Conservation (phyloP, 768 basidiomycete species). For the Russula sp. region DNA sequence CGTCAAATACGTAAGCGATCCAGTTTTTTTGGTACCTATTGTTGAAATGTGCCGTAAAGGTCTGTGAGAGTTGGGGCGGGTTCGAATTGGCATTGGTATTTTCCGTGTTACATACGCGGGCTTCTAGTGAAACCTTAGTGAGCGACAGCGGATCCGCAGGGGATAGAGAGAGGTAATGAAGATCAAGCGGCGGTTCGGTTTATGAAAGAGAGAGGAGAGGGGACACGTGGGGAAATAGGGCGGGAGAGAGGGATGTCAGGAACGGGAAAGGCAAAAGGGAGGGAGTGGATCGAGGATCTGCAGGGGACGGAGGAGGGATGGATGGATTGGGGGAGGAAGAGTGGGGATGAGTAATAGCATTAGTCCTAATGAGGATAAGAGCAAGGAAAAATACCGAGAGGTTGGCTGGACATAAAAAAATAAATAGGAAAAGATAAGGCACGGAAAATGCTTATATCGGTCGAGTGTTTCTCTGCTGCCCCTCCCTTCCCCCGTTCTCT, state of each 20-base stretch:
- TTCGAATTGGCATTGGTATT: neutral
- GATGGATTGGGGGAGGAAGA: slow-evolving; percentile 8
- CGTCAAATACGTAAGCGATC: slow-evolving; percentile 16
- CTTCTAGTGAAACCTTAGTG: no score
- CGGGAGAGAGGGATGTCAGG: slow-evolving; percentile 7
- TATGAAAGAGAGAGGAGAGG: neutral
- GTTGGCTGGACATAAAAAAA: neutral
- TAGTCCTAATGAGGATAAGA: slow-evolving; percentile 27
- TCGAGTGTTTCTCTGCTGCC: neutral
- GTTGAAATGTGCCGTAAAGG: slow-evolving; percentile 20
- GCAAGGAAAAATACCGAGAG: slow-evolving; percentile 22
- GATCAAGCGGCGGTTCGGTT: neutral
- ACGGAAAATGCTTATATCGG: slow-evolving; percentile 27
- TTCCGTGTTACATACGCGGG: slow-evolving; percentile 14
- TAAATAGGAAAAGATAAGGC: slow-evolving; percentile 25
- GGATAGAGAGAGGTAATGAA: neutral
- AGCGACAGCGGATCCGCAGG: slow-evolving; percentile 11
- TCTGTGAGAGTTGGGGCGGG: slow-evolving; percentile 10
- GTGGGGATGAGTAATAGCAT: slow-evolving; percentile 11
- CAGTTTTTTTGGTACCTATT: slow-evolving; percentile 16
- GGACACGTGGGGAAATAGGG: neutral
- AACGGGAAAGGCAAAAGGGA: slow-evolving; percentile 13
- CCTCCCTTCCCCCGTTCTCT: neutral
- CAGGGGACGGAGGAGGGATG: slow-evolving; percentile 11
- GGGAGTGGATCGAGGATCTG: slow-evolving; percentile 13